Percentiles rank a stretch among this genome's conserved stretches.
phyloP scores from a whole-genome alignment of 768 basidiomycete genomes.

The Phlebiopsis gigantea region DNA sequence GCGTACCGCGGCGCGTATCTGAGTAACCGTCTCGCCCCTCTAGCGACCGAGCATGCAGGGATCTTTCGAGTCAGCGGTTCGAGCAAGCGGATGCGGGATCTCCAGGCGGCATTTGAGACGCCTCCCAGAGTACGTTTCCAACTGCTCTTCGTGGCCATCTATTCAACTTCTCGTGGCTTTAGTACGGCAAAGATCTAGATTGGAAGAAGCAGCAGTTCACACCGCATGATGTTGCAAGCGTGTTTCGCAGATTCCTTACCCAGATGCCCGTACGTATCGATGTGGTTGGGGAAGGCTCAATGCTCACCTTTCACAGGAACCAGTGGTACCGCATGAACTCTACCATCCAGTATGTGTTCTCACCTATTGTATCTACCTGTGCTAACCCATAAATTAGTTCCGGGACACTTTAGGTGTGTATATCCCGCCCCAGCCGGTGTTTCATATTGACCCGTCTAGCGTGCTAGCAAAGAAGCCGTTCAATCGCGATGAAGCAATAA shows the following conservation, averaged over 20 bases:
- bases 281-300: slow-evolving; percentile 4
- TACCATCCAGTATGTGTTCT: slow-evolving; percentile 73
- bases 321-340: slow-evolving; percentile 88
- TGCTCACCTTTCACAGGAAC: slow-evolving; percentile 53
- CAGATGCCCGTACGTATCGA: slow-evolving; percentile 81
- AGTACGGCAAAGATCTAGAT: slow-evolving; percentile 93
- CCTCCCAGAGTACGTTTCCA: slow-evolving; percentile 68
- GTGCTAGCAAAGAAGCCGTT: slow-evolving; percentile 57
- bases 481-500: slow-evolving; percentile 67
- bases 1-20: background rate
- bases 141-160: background rate
- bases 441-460: slow-evolving; percentile 12
- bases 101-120: slow-evolving; percentile 86
- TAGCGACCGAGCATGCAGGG: slow-evolving; percentile 86
- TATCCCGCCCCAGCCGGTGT: background rate
- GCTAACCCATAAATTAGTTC: slow-evolving; percentile 44
- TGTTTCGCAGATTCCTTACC: slow-evolving; percentile 92
- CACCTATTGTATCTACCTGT: slow-evolving; percentile 7
- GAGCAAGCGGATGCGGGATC: slow-evolving; percentile 89
- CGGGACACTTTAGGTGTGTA: slow-evolving; percentile 68
- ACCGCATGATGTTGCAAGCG: slow-evolving; percentile 96
- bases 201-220: slow-evolving; percentile 86
- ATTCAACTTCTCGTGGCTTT: slow-evolving; percentile 5
- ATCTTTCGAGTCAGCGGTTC: slow-evolving; percentile 97
- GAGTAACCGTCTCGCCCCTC: slow-evolving; percentile 15